A percentile compares a stretch with the other conserved stretches of the same genome.
Evolutionary conservation across 2,329 filamentous ascomycete genomes (phyloP).

Genomic region (Clonostachys byssicola): DNA sequence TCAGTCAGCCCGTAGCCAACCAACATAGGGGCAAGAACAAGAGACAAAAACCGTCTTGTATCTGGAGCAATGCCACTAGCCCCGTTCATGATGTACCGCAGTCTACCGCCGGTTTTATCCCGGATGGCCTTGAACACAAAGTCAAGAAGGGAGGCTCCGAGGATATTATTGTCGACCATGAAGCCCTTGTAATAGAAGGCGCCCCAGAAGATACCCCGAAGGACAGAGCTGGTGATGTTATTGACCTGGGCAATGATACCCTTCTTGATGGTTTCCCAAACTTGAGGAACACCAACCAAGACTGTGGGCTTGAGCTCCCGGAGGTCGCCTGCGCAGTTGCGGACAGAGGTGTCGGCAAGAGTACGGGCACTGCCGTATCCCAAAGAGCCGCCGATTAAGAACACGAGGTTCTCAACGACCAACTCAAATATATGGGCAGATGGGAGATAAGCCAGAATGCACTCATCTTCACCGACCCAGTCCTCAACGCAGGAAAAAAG

Average conservation of each 20-base stretch:
- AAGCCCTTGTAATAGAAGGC: slow-evolving; percentile 68
- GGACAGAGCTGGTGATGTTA: slow-evolving; percentile 63
- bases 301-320: slow-evolving; percentile 79
- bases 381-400: slow-evolving; percentile 69
- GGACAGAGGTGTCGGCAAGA: slow-evolving; percentile 74
- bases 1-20: slow-evolving; percentile 91
- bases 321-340: slow-evolving; percentile 87
- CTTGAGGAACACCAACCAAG: slow-evolving; percentile 84
- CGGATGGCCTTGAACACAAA: slow-evolving; percentile 93
- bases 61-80: slow-evolving; percentile 80
- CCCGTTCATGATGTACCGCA: slow-evolving; percentile 70
- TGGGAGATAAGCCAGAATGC: slow-evolving; percentile 84
- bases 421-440: slow-evolving; percentile 93
- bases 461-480: slow-evolving; percentile 73
- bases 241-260: slow-evolving; percentile 70
- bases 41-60: slow-evolving; percentile 85
- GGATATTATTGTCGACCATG: slow-evolving; percentile 72
- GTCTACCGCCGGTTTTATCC: slow-evolving; percentile 78
- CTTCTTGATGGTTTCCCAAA: slow-evolving; percentile 79
- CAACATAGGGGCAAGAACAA: slow-evolving; percentile 93
- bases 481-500: slow-evolving; percentile 73
- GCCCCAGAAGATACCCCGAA: slow-evolving; percentile 74
- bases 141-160: slow-evolving; percentile 69
- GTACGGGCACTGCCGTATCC: slow-evolving; percentile 96
- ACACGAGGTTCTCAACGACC: slow-evolving; percentile 70